Evolutionary conservation across 2,329 filamentous ascomycete genomes (phyloP), one percentile per base, ranked within the genome.

Genomic region (Penicillium vulpinum): DNA sequence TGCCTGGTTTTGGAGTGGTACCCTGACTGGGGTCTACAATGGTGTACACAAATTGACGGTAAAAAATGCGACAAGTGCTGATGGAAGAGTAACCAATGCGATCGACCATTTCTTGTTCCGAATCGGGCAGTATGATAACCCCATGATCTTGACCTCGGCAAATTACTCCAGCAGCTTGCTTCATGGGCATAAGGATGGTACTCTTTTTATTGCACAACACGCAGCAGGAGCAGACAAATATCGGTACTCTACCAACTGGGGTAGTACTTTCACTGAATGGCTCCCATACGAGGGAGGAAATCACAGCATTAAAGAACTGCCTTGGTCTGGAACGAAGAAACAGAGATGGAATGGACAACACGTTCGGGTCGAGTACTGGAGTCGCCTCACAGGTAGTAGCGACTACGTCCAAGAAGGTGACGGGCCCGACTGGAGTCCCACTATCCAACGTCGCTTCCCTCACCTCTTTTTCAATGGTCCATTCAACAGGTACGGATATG

Each of bases 401-500:
- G 78, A 80, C 59, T 83, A 87, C 62, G 71, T 84, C 11, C 84
- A 88, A 65, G 81, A 88, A 62, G 82, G 81, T 36, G 85, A 88
- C 21, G 75, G 71, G 24, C 74, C 73, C 39, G 73, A 74, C 28
- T 69, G 70, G 40, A 63, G 69, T 7, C 68, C 72, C 15, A 22
- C 31, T 26, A 51, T 63, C 5, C 73, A 76, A 10, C 76, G 85
- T 49, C 78, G 83, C 29, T 86, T 84, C 66, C 86, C 86, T 5
- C 85, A 88, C 67, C 71, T 88, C 11, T 86, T 83, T 66, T 79
- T 84, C 46, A 83, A 88, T 48, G 86, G 86, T 1, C 77, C 79
- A 0, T 88, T 82, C 71, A 88, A 88, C 65, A 77, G 84, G 57
- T 88, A 83, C 64, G 85, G 86, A 15, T 88, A 81, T 64, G 86